Conservation (phyloP, 2,329 filamentous ascomycete genomes). For the Fusarium napiforme region DNA sequence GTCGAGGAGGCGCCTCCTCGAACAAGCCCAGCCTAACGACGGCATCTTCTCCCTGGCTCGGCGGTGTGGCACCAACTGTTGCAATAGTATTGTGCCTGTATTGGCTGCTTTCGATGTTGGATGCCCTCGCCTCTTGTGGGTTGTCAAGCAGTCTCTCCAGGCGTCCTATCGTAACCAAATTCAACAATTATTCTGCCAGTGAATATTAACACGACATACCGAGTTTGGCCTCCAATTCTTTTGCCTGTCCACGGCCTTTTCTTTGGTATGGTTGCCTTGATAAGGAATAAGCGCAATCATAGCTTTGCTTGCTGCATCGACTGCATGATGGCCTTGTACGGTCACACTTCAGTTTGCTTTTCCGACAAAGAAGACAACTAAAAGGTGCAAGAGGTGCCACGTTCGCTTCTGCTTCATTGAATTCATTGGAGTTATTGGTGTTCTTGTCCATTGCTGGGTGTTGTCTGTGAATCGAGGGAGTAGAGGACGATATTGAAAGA, state of each 20-base stretch:
- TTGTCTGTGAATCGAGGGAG: background rate
- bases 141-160: slow-evolving; percentile 1
- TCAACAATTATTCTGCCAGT: background rate
- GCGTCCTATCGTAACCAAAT: background rate
- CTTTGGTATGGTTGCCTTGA: slow-evolving; percentile 8
- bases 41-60: background rate
- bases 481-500: background rate
- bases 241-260: slow-evolving; percentile 1
- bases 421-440: accelerated
- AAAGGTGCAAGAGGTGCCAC: background rate
- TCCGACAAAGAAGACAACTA: slow-evolving; percentile 16
- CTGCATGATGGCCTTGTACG: slow-evolving; percentile 6
- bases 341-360: slow-evolving; percentile 20
- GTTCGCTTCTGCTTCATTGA: background rate
- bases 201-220: background rate
- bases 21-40: background rate
- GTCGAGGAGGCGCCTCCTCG: background rate
- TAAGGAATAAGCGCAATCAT: slow-evolving; percentile 9
- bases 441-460: background rate
- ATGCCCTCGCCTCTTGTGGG: background rate
- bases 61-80: background rate
- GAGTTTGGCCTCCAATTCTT: slow-evolving; percentile 5
- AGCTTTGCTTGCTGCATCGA: slow-evolving; percentile 14
- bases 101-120: background rate
- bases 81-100: accelerated